A percentile compares a stretch with the other conserved stretches of the same genome.
These are phyloP conservation scores for Graphilbum ipis-grandicollis DNA, from an alignment of 2,329 filamentous ascomycete species.

Conservation along the genomic window DNA sequence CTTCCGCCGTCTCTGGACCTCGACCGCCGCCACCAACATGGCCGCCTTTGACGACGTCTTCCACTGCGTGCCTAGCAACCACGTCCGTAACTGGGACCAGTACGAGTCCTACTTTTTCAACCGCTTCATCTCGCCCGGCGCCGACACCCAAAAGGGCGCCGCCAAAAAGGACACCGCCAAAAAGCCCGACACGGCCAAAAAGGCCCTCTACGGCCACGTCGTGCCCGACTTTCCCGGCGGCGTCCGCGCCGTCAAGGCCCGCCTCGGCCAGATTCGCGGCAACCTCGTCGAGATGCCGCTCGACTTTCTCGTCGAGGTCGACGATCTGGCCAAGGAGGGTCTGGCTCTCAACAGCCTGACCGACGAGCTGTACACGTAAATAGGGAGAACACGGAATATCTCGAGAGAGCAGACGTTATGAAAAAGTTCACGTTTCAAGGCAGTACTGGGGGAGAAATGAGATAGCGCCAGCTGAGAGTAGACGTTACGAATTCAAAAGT, in stretches of 20 bases:
- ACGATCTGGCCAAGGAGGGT: constrained; percentile 75
- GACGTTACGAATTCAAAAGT: too few species aligned
- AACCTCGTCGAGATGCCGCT: constrained; percentile 81
- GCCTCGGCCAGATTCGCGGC: constrained; percentile 48
- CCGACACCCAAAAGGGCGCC: constrained; percentile 19
- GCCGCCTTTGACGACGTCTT: constrained; percentile 68
- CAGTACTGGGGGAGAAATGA: too few species aligned
- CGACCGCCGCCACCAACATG: constrained; percentile 60
- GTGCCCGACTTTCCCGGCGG: constrained; percentile 63
- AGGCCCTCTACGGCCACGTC: constrained; percentile 75
- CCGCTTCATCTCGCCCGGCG: constrained; percentile 43
- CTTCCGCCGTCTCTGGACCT: constrained; percentile 57
- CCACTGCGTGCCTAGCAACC: constrained; percentile 57
- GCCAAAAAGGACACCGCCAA: constrained; percentile 21
- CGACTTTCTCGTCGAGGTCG: constrained; percentile 62
- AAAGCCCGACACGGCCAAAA: constrained; percentile 10
- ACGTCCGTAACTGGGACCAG: constrained; percentile 51
- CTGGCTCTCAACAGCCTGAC: constrained; percentile 55
- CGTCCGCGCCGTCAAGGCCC: constrained; percentile 50
- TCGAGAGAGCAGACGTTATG: too few species aligned
- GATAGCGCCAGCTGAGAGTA: too few species aligned
- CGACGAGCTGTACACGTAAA: constrained; percentile 51
- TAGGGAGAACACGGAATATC: too few species aligned
- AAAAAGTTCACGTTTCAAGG: too few species aligned
- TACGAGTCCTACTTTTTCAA: constrained; percentile 55